Evolutionary conservation across 805 yeast genomes (phyloP), one percentile per base, ranked within the genome.

Genomic region (Kluyveromyces starmeri): DNA sequence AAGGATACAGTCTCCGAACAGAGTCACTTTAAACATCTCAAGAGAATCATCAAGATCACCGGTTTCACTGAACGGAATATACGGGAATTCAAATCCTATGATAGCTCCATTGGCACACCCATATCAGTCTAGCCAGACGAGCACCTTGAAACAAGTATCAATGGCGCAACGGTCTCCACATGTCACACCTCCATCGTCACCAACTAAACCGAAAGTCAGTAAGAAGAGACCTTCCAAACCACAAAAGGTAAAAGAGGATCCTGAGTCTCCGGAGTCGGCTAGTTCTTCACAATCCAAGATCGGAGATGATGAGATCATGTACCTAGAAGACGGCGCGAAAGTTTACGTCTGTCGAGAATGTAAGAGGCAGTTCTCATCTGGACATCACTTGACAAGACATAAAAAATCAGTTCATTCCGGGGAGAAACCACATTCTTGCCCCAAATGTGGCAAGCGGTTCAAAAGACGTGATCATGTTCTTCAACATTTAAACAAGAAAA

Each of bases 381-480:
- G 63, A 5, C 63, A 58, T 36, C 63, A 58, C 42, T 41, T 58
- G 18, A 58, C 63, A 23, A 53, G 63, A 32, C 63, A 58, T 38
- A 58, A 58, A 40, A 58, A 58, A 34, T 57, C 62, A 3, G 63
- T 58, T 19, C 63, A 58, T 41, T 56, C 61, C 2, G 61, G 61
- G n/a, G 60, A 56, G 32, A 58, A 58, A 35, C 60, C 62, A 2
- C 57, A 56, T 31, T 55, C 61, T 1, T 58, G 63, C 43, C 59
- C 62, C 7, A 53, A 58, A 31, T 58, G 63, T 44, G 62, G 61
- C 10, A 58, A 58, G 32, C 47, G 51, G 28, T 58, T 58, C 28
- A 58, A 58, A 35, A 57, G 63, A 44, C 47, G 62, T 27, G 63
- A 58, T 39, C 63, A 58, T 47, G 63, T 58, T 4, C 38, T 58